Base-by-base conservation (phyloP, 2,329 filamentous ascomycete genomes). In the Daldinia sp. region DNA sequence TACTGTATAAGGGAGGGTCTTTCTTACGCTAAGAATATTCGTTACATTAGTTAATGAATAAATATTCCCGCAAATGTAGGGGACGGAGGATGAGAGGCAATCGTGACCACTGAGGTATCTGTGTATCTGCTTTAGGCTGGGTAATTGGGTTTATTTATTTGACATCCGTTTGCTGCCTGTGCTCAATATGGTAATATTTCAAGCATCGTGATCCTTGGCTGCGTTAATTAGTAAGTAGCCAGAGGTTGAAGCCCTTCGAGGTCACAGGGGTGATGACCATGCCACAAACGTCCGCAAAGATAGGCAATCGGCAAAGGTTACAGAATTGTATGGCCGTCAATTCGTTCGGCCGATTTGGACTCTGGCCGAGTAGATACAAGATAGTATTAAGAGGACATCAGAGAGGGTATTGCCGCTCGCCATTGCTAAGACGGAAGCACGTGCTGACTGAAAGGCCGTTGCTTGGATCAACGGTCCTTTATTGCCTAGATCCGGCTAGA, bases 401-500 rank as follows among this genome's bases (percentile, higher is more conserved):
- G 32, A 51, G 47, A 47, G n/a, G n/a, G 1, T 29, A 54, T 58
- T 60, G 45, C 39, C 49, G 62, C 50, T 58, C 47, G 37, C 34
- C 58, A 17, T 34, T 47, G 51, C 53, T 56, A 53, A 61, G 49
- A 68, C 39, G 21, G 50, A 58, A 61, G 53, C 62, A 63, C 59
- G 59, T 64, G 65, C 57, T 61, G 52, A 41, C 54, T 50, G 58
- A 60, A 47, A 55, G 45, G 35, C 58, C 19, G 41, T 30, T 64
- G 49, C 43, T 61, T 49, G 56, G 59, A 56, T 59, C 48, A 54
- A 53, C 57, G 45, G 58, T 49, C 51, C 49, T 63, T 52, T 53
- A 58, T 41, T 64, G 60, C 57, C 65, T 66, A 53, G 60, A 68
- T 68, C 64, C 51, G 66, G 58, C 63, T 62, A 66, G 52, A 67